These are phyloP conservation scores for Aspergillus glaucus DNA, from an alignment of 2,329 filamentous ascomycete genomes.

Conservation along the genomic window DNA sequence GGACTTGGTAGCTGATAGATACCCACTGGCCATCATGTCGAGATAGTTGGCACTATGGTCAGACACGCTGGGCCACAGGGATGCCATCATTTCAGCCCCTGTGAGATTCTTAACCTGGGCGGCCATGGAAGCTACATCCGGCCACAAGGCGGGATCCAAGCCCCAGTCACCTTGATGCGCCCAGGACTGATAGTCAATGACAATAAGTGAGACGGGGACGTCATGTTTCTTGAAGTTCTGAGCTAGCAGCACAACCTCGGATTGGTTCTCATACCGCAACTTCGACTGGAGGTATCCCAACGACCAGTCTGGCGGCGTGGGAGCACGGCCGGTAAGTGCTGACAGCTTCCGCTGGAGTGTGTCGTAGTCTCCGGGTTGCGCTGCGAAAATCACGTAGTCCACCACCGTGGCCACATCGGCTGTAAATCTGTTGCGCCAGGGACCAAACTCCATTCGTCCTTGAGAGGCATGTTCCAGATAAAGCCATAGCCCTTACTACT, in stretches of 20 bases:
- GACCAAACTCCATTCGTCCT: conserved; percentile 53
- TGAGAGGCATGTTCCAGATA: conserved; percentile 59
- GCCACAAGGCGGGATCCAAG: conserved; percentile 57
- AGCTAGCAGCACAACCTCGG: conserved; percentile 53
- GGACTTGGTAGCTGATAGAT: conserved; percentile 52
- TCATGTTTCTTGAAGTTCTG: conserved; percentile 48
- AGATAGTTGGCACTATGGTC: conserved; percentile 50
- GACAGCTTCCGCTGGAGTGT: conserved; percentile 51
- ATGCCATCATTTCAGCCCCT: conserved; percentile 58
- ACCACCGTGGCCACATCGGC: conserved; percentile 49
- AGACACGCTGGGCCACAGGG: conserved; percentile 61
- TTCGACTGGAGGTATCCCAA: conserved; percentile 63
- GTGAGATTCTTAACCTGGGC: conserved; percentile 48
- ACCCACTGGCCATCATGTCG: conserved; percentile 54
- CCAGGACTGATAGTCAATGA: conserved; percentile 62
- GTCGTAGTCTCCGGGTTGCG: conserved; percentile 41
- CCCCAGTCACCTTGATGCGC: conserved; percentile 58
- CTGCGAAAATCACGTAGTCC: conserved; percentile 57
- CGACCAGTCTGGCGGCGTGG: conserved; percentile 59
- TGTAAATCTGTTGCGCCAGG: conserved; percentile 53
- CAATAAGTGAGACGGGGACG: conserved; percentile 57
- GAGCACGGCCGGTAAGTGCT: conserved; percentile 49
- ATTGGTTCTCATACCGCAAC: conserved; percentile 56
- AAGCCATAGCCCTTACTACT: conserved; percentile 55
- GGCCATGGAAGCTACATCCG: conserved; percentile 58